phyloP scores from a whole-genome alignment of 129 eudicot genomes.

The Apium graveolens region DNA sequence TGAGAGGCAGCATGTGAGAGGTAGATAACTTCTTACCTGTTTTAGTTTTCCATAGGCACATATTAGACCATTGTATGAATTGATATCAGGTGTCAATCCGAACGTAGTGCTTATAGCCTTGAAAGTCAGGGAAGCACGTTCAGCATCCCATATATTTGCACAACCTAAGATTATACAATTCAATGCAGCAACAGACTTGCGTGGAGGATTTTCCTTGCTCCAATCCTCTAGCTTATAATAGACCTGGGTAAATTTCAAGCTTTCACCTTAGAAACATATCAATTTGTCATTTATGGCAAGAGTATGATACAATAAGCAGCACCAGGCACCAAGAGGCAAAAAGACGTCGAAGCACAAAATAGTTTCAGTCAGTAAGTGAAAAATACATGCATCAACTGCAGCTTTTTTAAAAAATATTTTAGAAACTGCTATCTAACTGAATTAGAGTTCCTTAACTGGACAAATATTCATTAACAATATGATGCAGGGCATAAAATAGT shows the following conservation, averaged over 20 bases:
- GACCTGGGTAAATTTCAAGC: conserved; percentile 38
- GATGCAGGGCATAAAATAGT: too few relatives aligned
- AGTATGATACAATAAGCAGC: neutral
- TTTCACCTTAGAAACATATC: conserved; percentile 8
- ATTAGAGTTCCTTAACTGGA: neutral
- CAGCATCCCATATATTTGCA: conserved; percentile 93
- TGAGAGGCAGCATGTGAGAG: neutral
- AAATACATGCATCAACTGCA: neutral
- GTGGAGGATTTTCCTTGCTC: conserved; percentile 64
- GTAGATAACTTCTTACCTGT: conserved; percentile 40
- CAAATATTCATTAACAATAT: neutral
- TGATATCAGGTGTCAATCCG: conserved; percentile 74
- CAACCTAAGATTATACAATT: conserved; percentile 89
- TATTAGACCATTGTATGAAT: conserved; percentile 78
- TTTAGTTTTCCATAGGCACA: conserved; percentile 69
- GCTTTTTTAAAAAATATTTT: neutral
- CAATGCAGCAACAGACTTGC: conserved; percentile 82
- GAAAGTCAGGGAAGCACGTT: conserved; percentile 80
- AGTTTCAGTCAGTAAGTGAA: neutral
- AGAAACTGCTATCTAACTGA: neutral
- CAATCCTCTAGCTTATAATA: conserved; percentile 77
- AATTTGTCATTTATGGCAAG: neutral
- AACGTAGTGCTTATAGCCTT: conserved; percentile 53
- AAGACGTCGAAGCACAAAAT: neutral
- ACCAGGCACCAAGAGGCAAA: neutral